Base-by-base conservation (phyloP, 208 protist genomes). In the Acanthamoeba sp. region DNA sequence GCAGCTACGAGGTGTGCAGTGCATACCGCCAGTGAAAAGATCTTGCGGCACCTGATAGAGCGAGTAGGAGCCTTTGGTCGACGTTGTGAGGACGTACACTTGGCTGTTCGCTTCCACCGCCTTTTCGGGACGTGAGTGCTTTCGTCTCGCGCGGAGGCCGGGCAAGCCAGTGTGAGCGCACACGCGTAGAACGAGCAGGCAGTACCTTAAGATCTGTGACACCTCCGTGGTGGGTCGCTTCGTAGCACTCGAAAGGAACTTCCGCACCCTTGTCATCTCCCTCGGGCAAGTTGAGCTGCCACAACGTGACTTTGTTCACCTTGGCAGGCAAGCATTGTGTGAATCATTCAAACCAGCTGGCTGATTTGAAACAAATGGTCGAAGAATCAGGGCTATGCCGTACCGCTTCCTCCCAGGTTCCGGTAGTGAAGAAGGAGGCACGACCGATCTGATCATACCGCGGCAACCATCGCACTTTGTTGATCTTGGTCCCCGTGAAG, bases 221-320 rank as follows among this genome's bases (percentile, higher is more conserved):
- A 22, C 73, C 73, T 27, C 73, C 73, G 38, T 84, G 38, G 18
- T 84, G 32, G 32, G 40, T 52, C 38, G 40, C 34, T 50, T 84
- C 73, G 73, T 84, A 84, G 73, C 73, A 84, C 42, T 84, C 73
- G 29, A 84, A 84, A 5, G 73, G 73, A 7, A 38, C 73, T 6
- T 84, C 73, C 9, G 73, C 27, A 29, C 73, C 38, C 40, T 84
- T 42, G 22, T 84, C 73, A 20, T 84, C 73, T 18, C 73, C 73
- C 6, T 84, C n/a, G 22, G 73, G 73, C 73, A 84, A 84, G 73
- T 84, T 84, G 38, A 84, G 29, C 40, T 84, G 73, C 73, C 73
- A 84, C 42, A 84, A 9, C 20, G 73, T 84, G n/a, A 84, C 38
- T 14, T 84, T 84, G 73, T 84, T 84, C 40, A 84, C 73, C 73